A percentile compares a stretch with the other conserved stretches of the same genome.
These are phyloP conservation scores for Mallotus nudiflorus DNA, from an alignment of 345 rosid genomes.

Conservation along the genomic window DNA sequence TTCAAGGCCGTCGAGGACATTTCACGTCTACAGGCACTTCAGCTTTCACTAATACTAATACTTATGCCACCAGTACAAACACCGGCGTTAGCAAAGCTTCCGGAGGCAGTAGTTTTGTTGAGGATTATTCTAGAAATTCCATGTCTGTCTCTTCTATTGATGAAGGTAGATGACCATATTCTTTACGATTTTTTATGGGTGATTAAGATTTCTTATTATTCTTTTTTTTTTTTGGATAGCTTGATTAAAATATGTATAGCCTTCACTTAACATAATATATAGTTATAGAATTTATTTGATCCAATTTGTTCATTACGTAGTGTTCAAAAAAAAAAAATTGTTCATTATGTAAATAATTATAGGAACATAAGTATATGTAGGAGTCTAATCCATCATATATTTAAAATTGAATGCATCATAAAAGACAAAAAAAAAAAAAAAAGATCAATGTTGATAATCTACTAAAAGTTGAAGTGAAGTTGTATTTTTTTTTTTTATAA, in stretches of 20 bases:
- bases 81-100: slow-evolving; percentile 40
- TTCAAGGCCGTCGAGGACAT: slow-evolving; percentile 57
- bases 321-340: too few species aligned
- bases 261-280: slow-evolving; percentile 5
- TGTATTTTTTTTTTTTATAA: too few species aligned
- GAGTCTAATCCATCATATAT: background rate
- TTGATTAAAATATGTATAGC: slow-evolving; percentile 11
- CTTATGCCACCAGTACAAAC: slow-evolving; percentile 36
- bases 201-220: background rate
- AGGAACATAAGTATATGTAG: background rate
- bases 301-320: slow-evolving; percentile 1
- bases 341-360: too few species aligned
- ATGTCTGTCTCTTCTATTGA: slow-evolving; percentile 75
- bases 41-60: slow-evolving; percentile 34
- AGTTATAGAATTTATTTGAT: background rate
- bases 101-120: slow-evolving; percentile 49
- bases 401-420: too few species aligned
- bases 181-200: background rate
- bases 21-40: slow-evolving; percentile 47
- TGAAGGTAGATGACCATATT: slow-evolving; percentile 68
- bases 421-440: too few species aligned
- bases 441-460: too few species aligned
- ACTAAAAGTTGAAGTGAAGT: too few species aligned
- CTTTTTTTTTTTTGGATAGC: background rate
- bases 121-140: slow-evolving; percentile 81